Conservation (phyloP, 2,329 filamentous ascomycete genomes). For the Neonectria magnoliae region DNA sequence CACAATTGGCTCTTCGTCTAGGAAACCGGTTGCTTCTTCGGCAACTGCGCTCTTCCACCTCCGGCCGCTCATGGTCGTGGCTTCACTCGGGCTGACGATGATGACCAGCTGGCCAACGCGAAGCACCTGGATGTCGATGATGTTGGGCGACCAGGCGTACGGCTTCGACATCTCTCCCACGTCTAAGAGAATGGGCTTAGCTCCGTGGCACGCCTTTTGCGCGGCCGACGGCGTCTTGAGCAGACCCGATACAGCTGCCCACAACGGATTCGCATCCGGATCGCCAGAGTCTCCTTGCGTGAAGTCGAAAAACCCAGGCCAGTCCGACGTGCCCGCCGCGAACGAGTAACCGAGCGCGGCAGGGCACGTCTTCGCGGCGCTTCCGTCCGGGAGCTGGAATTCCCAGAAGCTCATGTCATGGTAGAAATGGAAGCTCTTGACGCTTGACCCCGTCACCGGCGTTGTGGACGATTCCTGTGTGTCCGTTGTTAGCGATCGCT, state of each 20-base stretch:
- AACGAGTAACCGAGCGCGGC: constrained; percentile 93
- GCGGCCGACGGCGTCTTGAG: constrained; percentile 75
- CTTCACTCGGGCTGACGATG: constrained; percentile 86
- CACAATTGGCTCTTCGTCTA: constrained; percentile 71
- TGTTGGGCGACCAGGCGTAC: constrained; percentile 90
- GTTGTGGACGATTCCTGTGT: constrained; percentile 58
- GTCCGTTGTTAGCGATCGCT: neutral
- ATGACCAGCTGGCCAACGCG: constrained; percentile 87
- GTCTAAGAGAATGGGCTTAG: constrained; percentile 88
- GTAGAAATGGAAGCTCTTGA: constrained; percentile 87
- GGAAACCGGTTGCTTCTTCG: constrained; percentile 57
- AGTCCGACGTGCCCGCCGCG: constrained; percentile 90
- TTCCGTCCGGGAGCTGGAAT: constrained; percentile 79
- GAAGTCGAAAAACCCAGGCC: constrained; percentile 92
- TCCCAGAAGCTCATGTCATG: constrained; percentile 81
- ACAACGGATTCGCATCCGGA: constrained; percentile 78
- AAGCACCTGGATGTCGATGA: constrained; percentile 87
- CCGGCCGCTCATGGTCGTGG: constrained; percentile 90
- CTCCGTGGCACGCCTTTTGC: constrained; percentile 79
- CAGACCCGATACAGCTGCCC: constrained; percentile 78
- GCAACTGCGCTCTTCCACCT: constrained; percentile 82
- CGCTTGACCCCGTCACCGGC: constrained; percentile 69
- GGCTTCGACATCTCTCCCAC: constrained; percentile 82
- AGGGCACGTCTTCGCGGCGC: constrained; percentile 77
- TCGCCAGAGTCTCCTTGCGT: constrained; percentile 82